Evolutionary conservation across 805 yeast genomes (phyloP).

Genomic region (Dipodascus geniculatus): DNA sequence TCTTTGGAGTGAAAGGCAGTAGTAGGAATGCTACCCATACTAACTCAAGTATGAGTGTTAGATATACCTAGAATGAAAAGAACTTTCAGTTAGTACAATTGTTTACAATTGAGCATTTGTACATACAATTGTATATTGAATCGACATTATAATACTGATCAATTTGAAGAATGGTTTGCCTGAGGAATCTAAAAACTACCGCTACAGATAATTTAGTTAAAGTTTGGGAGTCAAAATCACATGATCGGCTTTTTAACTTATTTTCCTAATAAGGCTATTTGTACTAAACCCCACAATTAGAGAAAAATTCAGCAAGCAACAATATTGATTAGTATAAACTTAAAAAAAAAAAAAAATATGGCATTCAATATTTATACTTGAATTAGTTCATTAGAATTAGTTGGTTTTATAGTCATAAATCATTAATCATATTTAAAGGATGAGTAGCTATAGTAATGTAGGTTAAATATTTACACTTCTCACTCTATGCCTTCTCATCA

Average conservation of each 20-base stretch:
- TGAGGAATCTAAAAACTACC: background rate
- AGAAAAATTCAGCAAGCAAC: background rate
- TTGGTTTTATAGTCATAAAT: background rate
- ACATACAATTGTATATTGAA: background rate
- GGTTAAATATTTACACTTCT: background rate
- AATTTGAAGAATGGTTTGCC: too few species aligned
- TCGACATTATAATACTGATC: background rate
- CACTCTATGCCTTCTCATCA: background rate
- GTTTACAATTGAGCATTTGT: background rate
- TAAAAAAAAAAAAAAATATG: too few species aligned
- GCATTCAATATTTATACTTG: too few species aligned
- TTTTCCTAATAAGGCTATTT: too few species aligned
- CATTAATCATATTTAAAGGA: background rate
- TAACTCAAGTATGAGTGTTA: slow-evolving; percentile 69
- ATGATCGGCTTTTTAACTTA: too few species aligned
- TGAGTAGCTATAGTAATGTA: background rate
- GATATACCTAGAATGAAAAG: slow-evolving; percentile 45
- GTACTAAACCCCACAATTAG: too few species aligned
- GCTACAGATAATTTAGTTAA: background rate
- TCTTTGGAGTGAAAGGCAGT: slow-evolving; percentile 68
- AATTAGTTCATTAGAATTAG: too few species aligned
- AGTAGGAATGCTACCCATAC: slow-evolving; percentile 66
- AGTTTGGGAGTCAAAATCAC: too few species aligned
- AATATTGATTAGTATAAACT: too few species aligned
- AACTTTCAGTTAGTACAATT: too few species aligned